phyloP scores from a whole-genome alignment of 345 rosid species.

The Crucihimalaya himalaica region DNA sequence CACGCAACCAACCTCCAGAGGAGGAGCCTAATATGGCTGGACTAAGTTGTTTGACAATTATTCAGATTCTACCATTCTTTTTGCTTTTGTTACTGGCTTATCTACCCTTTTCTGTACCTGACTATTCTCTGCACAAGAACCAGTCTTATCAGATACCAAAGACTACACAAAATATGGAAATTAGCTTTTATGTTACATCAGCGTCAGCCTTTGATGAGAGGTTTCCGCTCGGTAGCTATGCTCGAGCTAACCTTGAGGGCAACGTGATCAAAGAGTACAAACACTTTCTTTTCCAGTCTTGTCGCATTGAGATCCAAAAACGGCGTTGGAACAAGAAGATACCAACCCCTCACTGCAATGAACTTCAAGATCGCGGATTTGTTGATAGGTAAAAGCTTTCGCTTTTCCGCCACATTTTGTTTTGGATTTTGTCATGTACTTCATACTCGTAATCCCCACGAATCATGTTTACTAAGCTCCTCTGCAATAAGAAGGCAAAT shows the following conservation, averaged over 20 bases:
- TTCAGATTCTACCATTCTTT: conserved; percentile 76
- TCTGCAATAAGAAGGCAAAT: neutral
- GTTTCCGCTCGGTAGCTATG: conserved; percentile 68
- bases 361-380: conserved; percentile 60
- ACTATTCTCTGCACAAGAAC: conserved; percentile 68
- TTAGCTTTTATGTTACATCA: conserved; percentile 74
- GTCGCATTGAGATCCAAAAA: conserved; percentile 75
- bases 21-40: conserved; percentile 58
- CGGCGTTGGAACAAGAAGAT: conserved; percentile 74
- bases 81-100: conserved; percentile 74
- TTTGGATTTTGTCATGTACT: conserved; percentile 11
- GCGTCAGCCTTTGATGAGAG: conserved; percentile 62
- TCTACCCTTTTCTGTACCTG: conserved; percentile 74
- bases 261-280: conserved; percentile 73
- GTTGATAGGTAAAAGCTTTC: conserved; percentile 54
- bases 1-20: conserved; percentile 40
- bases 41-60: conserved; percentile 50
- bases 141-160: conserved; percentile 60
- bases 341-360: conserved; percentile 76
- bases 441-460: neutral
- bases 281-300: conserved; percentile 62
- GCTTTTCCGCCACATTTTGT: neutral
- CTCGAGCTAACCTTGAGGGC: conserved; percentile 63
- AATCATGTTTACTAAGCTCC: conserved; percentile 2
- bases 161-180: conserved; percentile 65